Base-by-base conservation (phyloP, 108 stramenopile genomes). In the Epithemia pelagica region DNA sequence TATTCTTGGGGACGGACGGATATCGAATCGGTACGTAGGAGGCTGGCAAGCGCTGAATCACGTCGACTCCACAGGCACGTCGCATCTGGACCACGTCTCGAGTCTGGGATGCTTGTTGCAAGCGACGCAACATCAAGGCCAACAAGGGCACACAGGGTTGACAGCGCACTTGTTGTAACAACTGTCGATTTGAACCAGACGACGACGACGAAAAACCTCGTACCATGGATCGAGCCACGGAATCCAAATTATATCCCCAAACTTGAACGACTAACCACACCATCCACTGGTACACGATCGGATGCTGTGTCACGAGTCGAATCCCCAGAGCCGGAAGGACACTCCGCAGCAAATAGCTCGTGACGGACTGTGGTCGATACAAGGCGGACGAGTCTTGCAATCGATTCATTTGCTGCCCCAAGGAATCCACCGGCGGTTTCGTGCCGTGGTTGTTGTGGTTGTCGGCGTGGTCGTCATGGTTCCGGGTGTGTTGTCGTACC, bases 101-200 rank as follows among this genome's bases (percentile, higher is more conserved):
- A 23, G 33, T 30, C 24, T 19, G 15, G 51, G 63, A 15, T 7
- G 80, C 72, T 69, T 87, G 68, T 27, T 70, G 30, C 5, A 89
- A 61, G 23, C 88, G 73, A 32, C 83, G 73, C 65, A 71, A 59
- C 1, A 93, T 58, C 28, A 90, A 54, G 19, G 86, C 66, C 25
- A 90, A 65, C 24, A 89, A 68, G 22, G 89, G 80, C 2, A 69
- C 24, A 21, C 78, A 84, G 1, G 92, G 92, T 31, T 70, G 61
- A 54, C 61, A 55, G 51, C 92, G 80, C 28, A 93, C 66, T 51
- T 83, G 88, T 24, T 67, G 54, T 24, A 73, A 46, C 37, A 46
- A 46, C 5, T 46, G 37, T 20, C 52, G 18, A 52, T 20, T 52
- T 15, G 52, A 52, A 52, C 20, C 52, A 15, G 2, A 5, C 33